Base-by-base conservation (phyloP, 2,329 filamentous ascomycete genomes). In the Alternaria arbusti region DNA sequence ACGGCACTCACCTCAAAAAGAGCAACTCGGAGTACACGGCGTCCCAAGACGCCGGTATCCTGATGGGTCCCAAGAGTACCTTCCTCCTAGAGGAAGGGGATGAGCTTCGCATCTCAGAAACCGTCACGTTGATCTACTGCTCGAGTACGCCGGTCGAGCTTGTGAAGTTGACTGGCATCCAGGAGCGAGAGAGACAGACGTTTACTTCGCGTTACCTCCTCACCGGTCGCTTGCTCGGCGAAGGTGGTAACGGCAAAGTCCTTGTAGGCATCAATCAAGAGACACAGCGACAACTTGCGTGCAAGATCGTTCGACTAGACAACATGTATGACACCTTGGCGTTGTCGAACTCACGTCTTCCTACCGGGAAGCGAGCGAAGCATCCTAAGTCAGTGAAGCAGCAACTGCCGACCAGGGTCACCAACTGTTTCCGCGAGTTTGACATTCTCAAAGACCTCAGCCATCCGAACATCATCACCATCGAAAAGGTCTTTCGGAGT, bases 241-340 rank as follows among this genome's bases (percentile, higher is more conserved):
- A 77, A 32, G 89, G 89, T 6, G 82, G 81, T 3, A 83, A 84
- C 70, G 86, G 86, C 9, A 79, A 79, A 45, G 86, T 91, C 4
- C 83, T 86, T 59, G 80, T 89, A 10, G 87, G 85, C 6, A 74
- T 84, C 3, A 84, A 91, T 15, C 74, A 80, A 23, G 76, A 75
- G 7, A 86, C 85, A 0, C 82, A 84, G 40, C 84, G 83, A 59
- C 91, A 93, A 70, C 67, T 92, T 20, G 90, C 89, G 11, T 93
- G 91, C 81, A 93, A 93, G 70, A 78, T 92, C 9, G 81, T 91
- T 55, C 81, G 86, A 57, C 71, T 90, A 3, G 80, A 69, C 46
- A 66, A 61, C n/a, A 56, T 74, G 3, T 70, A 71, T 52, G 55
- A 64, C 25, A 62, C 59, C 13, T 17, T 60, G 32, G 17, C 54